A percentile compares a stretch with the other conserved stretches of the same genome.
phyloP scores from a whole-genome alignment of 1,139 yeast genomes.

The Nakaseomyces nivariensis region DNA sequence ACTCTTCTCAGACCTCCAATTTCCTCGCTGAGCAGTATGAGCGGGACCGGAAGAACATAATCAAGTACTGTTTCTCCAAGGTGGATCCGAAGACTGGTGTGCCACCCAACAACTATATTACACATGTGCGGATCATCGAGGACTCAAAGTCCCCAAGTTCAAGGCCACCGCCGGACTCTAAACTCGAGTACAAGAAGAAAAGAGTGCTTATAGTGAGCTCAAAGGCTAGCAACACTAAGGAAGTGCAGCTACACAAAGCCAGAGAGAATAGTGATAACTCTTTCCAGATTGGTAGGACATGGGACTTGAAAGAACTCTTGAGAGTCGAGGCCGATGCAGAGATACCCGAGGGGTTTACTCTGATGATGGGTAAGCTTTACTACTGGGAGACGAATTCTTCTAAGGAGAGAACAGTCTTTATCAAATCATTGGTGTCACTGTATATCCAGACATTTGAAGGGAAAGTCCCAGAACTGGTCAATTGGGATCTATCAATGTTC shows the following conservation, averaged over 20 bases:
- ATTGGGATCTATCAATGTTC: constrained; percentile 35
- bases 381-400: constrained; percentile 76
- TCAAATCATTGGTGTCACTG: constrained; percentile 51
- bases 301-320: constrained; percentile 73
- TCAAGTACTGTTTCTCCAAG: constrained; percentile 38
- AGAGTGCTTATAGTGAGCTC: constrained; percentile 39
- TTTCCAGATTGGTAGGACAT: constrained; percentile 86
- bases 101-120: constrained; percentile 42
- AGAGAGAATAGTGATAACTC: constrained; percentile 65
- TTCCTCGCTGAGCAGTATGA: constrained; percentile 44
- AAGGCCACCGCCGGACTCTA: constrained; percentile 37
- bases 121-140: constrained; percentile 50
- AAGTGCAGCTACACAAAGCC: constrained; percentile 76
- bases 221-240: constrained; percentile 43
- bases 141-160: constrained; percentile 39
- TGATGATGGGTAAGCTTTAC: constrained; percentile 66
- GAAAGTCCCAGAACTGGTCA: constrained; percentile 49
- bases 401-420: constrained; percentile 56
- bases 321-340: constrained; percentile 44
- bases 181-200: constrained; percentile 35
- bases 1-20: constrained; percentile 26
- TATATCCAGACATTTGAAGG: constrained; percentile 64
- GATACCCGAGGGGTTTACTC: constrained; percentile 47
- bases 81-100: constrained; percentile 31
- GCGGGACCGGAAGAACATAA: constrained; percentile 37